Base-by-base conservation (phyloP, 2,329 filamentous ascomycete species). In the Botryotinia narcissicola region DNA sequence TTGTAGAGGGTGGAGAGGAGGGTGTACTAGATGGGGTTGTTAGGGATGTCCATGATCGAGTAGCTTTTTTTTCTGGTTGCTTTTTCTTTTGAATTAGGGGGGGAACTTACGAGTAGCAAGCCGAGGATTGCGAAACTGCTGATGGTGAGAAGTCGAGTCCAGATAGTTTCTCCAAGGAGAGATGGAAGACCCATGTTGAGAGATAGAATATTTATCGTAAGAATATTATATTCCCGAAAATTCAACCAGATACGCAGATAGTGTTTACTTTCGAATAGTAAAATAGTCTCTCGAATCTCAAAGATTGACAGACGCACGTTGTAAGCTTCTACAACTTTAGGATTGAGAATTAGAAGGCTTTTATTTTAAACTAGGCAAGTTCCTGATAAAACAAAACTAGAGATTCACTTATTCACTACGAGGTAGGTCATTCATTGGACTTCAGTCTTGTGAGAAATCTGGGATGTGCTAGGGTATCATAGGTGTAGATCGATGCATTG, bases 1-100 rank as follows among this genome's bases (percentile, higher is more conserved):
- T 22, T 61, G 20, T 25, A 7, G 35, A 61, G 12, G 14, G 12
- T 40, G 10, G 32, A 14, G 0, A 2, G 4, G 2, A 0, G 0
- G 32, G 0, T 9, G 4, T 59, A 59, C 18, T 32, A 3, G 10
- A 22, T 59, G 29, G 6, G 16, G 1, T 9, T 59, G 29, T 22
- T 59, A 29, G 57, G 18, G 8, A 12, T 40, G 37, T 35, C 1
- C 6, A 35, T 40, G 37, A 12, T 40, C 0, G 9, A 5, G 40
- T 42, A 42, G 12, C 40, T 42, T 42, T 42, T 14, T 40, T 1
- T 16, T 42, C 37, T 40, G 3, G 35, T 42, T 42, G 8, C 37
- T 37, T 37, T 42, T 42, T 42, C 40, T 42, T 5, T 42, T 42
- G 40, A 16, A 42, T 42, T 0, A 3, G 12, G 7, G 6, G 40